These are phyloP conservation scores for Stereum hirsutum DNA, from an alignment of 1,284 basidiomycete species.

Conservation along the genomic window DNA sequence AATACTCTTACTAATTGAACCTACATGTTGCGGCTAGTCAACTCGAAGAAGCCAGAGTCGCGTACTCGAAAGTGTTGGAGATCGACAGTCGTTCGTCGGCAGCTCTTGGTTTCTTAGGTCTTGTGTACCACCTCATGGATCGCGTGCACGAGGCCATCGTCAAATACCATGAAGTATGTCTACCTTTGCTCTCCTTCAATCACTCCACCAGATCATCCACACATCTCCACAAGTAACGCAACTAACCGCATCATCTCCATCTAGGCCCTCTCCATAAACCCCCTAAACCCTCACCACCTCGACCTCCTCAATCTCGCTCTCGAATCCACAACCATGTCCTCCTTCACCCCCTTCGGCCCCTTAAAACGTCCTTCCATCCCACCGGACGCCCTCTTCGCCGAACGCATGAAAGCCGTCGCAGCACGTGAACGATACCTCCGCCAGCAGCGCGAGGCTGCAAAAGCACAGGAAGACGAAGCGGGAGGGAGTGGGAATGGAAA, in stretches of 20 bases:
- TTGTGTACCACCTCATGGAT: constrained; percentile 70
- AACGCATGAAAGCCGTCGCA: too few relatives aligned
- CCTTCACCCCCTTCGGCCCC: too few relatives aligned
- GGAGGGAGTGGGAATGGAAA: too few relatives aligned
- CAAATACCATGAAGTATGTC: constrained; percentile 67
- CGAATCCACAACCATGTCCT: too few relatives aligned
- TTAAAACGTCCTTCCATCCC: too few relatives aligned
- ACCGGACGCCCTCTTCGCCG: too few relatives aligned
- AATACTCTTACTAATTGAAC: too few relatives aligned
- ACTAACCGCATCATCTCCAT: not conserved
- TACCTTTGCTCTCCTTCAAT: not conserved
- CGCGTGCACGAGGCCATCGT: constrained; percentile 74
- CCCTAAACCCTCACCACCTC: constrained; percentile 80
- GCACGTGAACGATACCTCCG: too few relatives aligned
- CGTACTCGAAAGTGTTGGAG: constrained; percentile 72
- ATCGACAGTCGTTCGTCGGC: constrained; percentile 73
- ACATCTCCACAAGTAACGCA: not conserved
- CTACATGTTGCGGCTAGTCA: too few relatives aligned
- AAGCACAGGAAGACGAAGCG: too few relatives aligned
- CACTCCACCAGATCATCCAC: too few relatives aligned
- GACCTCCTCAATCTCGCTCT: constrained; percentile 83
- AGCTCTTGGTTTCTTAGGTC: constrained; percentile 77
- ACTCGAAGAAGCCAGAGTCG: constrained; percentile 56
- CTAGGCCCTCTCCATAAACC: constrained; percentile 76
- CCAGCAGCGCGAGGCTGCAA: too few relatives aligned